Percentiles rank a stretch among this genome's conserved stretches.
phyloP scores from a whole-genome alignment of 2,329 filamentous ascomycete genomes.

The Diaporthe ampelina region DNA sequence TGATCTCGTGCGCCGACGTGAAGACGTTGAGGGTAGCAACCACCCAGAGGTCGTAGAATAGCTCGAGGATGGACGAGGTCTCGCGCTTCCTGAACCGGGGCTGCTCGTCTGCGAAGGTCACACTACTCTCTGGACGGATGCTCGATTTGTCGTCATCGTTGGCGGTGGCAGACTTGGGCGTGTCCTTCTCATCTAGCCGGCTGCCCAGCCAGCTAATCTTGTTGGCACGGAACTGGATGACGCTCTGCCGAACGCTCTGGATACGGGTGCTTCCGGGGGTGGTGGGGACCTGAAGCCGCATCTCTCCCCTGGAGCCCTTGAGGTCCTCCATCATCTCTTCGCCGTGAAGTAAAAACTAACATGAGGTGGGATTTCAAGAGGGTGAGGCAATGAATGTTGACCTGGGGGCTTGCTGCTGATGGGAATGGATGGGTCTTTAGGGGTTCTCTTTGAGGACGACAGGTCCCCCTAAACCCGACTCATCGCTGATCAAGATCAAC shows the following conservation, averaged over 20 bases:
- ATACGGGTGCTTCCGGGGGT: background rate
- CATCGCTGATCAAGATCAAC: slow-evolving; percentile 23
- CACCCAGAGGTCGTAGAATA: slow-evolving; percentile 29
- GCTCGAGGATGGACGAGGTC: slow-evolving; percentile 23
- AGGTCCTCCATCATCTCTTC: slow-evolving; percentile 23
- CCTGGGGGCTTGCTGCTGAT: background rate
- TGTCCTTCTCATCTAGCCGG: slow-evolving; percentile 21
- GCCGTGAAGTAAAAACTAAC: background rate
- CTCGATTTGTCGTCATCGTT: slow-evolving; percentile 14
- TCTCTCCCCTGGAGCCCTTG: slow-evolving; percentile 1
- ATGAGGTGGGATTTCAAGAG: background rate
- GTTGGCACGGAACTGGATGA: slow-evolving; percentile 27
- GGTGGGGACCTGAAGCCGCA: background rate
- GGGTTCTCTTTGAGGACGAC: slow-evolving; percentile 1
- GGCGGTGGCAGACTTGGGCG: background rate
- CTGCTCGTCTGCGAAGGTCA: slow-evolving; percentile 10
- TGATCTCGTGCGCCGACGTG: slow-evolving; percentile 28
- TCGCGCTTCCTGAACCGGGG: slow-evolving; percentile 30
- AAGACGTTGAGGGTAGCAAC: slow-evolving; percentile 30
- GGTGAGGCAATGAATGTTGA: background rate
- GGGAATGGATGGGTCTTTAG: background rate
- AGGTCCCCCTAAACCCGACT: background rate
- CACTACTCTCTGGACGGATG: background rate
- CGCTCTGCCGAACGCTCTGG: slow-evolving; percentile 14
- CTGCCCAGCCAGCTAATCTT: slow-evolving; percentile 31